Percentiles rank a stretch among this genome's conserved stretches.
Conservation (phyloP, 805 yeast genomes). For the Lachancea thermotolerans region DNA sequence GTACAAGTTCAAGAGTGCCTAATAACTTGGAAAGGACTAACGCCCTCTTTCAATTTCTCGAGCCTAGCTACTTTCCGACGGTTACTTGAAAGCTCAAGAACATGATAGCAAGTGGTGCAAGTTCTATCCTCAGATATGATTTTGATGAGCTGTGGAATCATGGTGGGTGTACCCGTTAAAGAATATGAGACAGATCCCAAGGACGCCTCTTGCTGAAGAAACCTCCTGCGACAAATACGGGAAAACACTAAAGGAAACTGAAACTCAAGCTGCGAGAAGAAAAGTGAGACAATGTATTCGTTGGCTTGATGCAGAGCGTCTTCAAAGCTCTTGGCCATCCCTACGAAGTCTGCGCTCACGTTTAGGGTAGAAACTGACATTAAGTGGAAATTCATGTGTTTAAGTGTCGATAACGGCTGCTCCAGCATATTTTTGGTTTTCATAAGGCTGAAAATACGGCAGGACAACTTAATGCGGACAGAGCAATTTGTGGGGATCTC, state of each 20-base stretch:
- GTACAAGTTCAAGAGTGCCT: conserved; percentile 30
- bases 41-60: conserved; percentile 4
- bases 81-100: conserved; percentile 7
- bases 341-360: conserved; percentile 3
- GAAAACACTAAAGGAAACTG: conserved; percentile 32
- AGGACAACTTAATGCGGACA: conserved; percentile 1
- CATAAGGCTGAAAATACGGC: conserved; percentile 8
- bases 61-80: conserved; percentile 1
- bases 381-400: conserved; percentile 2
- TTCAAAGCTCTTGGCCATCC: neutral
- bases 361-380: conserved; percentile 1
- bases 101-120: conserved; percentile 19
- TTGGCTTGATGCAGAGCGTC: conserved; percentile 16
- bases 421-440: conserved; percentile 8
- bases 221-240: conserved; percentile 15
- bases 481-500: neutral
- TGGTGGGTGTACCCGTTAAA: conserved; percentile 16
- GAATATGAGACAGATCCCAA: conserved; percentile 26
- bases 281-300: conserved; percentile 23
- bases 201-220: conserved; percentile 17
- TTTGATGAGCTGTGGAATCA: conserved; percentile 20
- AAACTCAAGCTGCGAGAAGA: conserved; percentile 31
- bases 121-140: conserved; percentile 17
- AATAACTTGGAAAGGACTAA: conserved; percentile 1
- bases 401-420: conserved; percentile 9